These are phyloP conservation scores for Blastocystis sp. DNA, from an alignment of 352 stramenopile species.

Conservation along the genomic window DNA sequence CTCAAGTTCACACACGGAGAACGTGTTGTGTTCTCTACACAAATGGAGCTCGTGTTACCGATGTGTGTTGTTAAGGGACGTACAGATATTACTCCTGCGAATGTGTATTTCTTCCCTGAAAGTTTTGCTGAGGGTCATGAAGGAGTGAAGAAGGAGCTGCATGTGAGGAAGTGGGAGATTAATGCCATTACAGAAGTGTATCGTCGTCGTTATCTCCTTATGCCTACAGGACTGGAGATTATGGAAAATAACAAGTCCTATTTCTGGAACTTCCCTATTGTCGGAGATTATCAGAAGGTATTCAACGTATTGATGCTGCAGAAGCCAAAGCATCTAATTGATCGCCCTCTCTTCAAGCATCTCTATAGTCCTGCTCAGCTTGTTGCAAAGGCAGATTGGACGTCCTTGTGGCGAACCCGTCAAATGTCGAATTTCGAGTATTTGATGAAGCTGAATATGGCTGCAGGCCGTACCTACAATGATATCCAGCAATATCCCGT, in stretches of 20 bases:
- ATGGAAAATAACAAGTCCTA: constrained; percentile 44
- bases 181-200: constrained; percentile 63
- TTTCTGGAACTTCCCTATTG: constrained; percentile 50
- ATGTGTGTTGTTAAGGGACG: constrained; percentile 67
- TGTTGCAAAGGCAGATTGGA: constrained; percentile 64
- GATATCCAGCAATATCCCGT: constrained; percentile 93
- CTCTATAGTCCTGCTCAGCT: constrained; percentile 43
- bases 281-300: constrained; percentile 49
- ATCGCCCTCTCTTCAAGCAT: constrained; percentile 40
- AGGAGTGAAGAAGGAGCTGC: constrained; percentile 54
- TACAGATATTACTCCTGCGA: constrained; percentile 28
- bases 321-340: constrained; percentile 3
- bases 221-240: constrained; percentile 58
- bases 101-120: constrained; percentile 62
- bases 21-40: constrained; percentile 51
- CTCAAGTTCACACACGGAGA: constrained; percentile 64
- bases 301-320: constrained; percentile 57
- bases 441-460: constrained; percentile 92
- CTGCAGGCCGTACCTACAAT: constrained; percentile 91
- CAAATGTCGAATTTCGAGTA: constrained; percentile 97
- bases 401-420: constrained; percentile 78
- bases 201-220: constrained; percentile 50
- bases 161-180: constrained; percentile 39
- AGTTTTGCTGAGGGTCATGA: constrained; percentile 56
- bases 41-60: constrained; percentile 58